Evolutionary conservation across 2,329 filamentous ascomycete species (phyloP), one percentile per base, ranked within the genome.

Genomic region (Cercospora sp.): DNA sequence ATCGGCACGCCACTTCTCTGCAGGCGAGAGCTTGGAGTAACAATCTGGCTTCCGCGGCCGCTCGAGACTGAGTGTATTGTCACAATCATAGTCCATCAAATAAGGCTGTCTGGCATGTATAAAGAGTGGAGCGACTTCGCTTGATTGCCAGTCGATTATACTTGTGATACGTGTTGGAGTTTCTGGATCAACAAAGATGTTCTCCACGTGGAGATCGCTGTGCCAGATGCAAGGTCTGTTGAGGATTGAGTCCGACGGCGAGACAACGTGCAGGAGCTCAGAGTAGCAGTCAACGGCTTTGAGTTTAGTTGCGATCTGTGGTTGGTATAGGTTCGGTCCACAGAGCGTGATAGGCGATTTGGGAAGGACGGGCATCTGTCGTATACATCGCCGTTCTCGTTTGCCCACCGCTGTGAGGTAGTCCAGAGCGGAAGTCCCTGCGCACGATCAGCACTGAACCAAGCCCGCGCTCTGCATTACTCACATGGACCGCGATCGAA

Each of bases 401-500:
- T 78, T 5, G 12, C 65, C 64, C 20, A 67, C 31, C 18, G 75
- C 75, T 45, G 75, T 67, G 28, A 77, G 13, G 13, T 39, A 39
- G 13, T 39, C 33, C 13, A 39, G 33, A 7, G 33, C 33, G 13
- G 33, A 39, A 39, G 33, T 48, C 42, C 42, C 42, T 48, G 42
- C 33, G 13, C 33, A 20, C n/a, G 13, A 3, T 48, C 5, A 48
- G 42, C 42, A 48, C 8, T 7, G 10, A 6, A 48, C 8, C 12
- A 12, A 20, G 8, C 8, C 18, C n/a, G 42, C 42, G 42, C 42
- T 18, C 18, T 20, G 8, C n/a, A 16, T 3, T 10, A 70, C 77
- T 76, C 72, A 80, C 79, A 80, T 68, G 79, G 78, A 28, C 79
- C 80, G 73, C 77, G 68, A 58, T 80, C 75, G 64, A 77, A 75